These are phyloP conservation scores for Balansia obtecta DNA, from an alignment of 2,329 filamentous ascomycete genomes.

Conservation along the genomic window DNA sequence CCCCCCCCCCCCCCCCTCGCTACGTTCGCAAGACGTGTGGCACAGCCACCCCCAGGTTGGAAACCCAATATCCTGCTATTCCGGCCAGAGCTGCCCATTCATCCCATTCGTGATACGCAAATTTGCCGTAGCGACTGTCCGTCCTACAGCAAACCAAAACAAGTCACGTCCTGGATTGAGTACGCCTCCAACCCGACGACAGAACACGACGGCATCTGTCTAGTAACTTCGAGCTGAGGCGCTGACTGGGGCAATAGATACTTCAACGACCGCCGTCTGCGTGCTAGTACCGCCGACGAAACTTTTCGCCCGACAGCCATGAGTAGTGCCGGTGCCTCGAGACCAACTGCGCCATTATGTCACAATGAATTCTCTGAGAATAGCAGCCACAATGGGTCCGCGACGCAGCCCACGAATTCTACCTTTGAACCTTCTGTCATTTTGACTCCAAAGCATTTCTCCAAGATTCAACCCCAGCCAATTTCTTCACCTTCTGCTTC, in stretches of 20 bases:
- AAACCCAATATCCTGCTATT: neutral
- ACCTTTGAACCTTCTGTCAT: constrained; percentile 5
- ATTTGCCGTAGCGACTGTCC: neutral
- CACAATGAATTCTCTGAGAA: constrained; percentile 9
- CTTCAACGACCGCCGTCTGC: neutral
- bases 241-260: neutral
- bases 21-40: neutral
- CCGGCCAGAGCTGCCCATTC: neutral
- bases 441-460: constrained; percentile 11
- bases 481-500: constrained; percentile 23
- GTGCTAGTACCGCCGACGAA: neutral
- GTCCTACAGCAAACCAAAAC: neutral
- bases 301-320: constrained; percentile 14
- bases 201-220: neutral
- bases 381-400: constrained; percentile 4
- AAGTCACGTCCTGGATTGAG: neutral
- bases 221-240: neutral
- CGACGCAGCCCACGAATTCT: constrained; percentile 5
- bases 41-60: neutral
- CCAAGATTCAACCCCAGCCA: constrained; percentile 16
- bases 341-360: constrained; percentile 15
- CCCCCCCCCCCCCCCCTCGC: constrained; percentile 9
- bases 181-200: neutral
- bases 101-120: neutral
- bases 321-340: constrained; percentile 17